Evolutionary conservation across 208 protist species (phyloP), one percentile per base, ranked within the genome.

Genomic region (Leptomonas pyrrhocoris): DNA sequence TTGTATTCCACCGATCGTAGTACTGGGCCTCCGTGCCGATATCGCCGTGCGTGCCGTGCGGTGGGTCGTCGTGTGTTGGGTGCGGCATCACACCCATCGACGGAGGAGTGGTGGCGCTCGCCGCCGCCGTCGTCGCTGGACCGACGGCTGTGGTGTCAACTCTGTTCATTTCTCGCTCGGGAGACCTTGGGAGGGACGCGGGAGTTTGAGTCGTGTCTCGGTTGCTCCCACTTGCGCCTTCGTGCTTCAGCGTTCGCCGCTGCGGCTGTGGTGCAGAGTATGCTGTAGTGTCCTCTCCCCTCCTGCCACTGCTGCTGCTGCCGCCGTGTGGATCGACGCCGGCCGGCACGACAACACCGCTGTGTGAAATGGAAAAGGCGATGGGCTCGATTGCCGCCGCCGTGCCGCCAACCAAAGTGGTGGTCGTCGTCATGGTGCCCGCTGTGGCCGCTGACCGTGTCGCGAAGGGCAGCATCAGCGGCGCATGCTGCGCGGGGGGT

Each of bases 351-450:
- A 61, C 43, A 0, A 63, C 30, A 12, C 59, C 58, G 15, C 42
- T 36, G 0, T 48, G 16, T 1, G 69, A 1, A n/a, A 51, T 76
- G 45, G 70, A 64, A 27, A 76, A 64, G 21, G 51, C 15, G 19
- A 76, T 69, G 0, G 71, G 54, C 28, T 58, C 53, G 12, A 50
- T 42, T 23, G 31, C 8, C 49, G n/a, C 49, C 18, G 62, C 50
- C 6, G 49, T 57, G 18, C 62, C 50, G 19, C 62, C 50, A 13
- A 57, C 62, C 43, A 53, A 53, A 13, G 40, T 36, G 21, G 40
- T 64, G 43, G 58, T 53, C 30, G 40, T 42, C 13, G 45, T 64
- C 58, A 21, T 16, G 18, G 45, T 62, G 36, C 55, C 36, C 2
- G 23, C 18, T 3, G 45, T 64, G 6, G 18, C 16, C 5, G 58